These are phyloP conservation scores for Solanum tarijense DNA, from an alignment of 257 asterid species.

Conservation along the genomic window DNA sequence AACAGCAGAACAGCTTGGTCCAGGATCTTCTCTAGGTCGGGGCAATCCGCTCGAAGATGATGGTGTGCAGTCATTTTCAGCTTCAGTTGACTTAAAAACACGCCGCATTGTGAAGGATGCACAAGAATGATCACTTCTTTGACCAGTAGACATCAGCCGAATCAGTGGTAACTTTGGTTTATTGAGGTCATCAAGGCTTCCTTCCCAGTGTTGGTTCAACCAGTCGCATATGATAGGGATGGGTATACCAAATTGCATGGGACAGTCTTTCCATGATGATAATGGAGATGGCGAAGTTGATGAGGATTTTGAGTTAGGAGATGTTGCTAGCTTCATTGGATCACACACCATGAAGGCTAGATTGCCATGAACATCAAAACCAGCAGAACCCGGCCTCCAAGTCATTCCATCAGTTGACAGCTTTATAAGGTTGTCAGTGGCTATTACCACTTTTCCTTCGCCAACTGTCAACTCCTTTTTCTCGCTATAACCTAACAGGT, in stretches of 20 bases:
- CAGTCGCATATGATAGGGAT: conserved; percentile 86
- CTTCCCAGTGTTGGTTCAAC: conserved; percentile 97
- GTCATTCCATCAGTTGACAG: conserved; percentile 70
- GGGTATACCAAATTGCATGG: conserved; percentile 91
- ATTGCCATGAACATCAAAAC: conserved; percentile 85
- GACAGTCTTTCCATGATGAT: conserved; percentile 65
- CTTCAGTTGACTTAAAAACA: conserved; percentile 64
- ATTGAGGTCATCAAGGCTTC: conserved; percentile 82
- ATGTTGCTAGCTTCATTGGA: conserved; percentile 96
- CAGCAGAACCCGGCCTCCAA: conserved; percentile 96
- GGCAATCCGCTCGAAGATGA: conserved; percentile 33
- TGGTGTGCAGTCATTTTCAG: conserved; percentile 51
- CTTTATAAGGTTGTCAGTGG: conserved; percentile 94
- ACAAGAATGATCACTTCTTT: conserved; percentile 88
- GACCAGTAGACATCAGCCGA: conserved; percentile 85
- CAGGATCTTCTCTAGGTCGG: conserved; percentile 31
- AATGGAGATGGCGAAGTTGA: conserved; percentile 81
- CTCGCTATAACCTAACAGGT: conserved; percentile 68
- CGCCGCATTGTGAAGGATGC: conserved; percentile 86
- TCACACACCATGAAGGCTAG: conserved; percentile 97
- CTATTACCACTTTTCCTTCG: conserved; percentile 90
- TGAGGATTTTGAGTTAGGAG: conserved; percentile 72
- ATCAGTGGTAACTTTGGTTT: conserved; percentile 82
- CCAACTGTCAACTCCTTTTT: conserved; percentile 69
- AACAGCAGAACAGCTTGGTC: conserved; percentile 33